Evolutionary conservation across 2,329 filamentous ascomycete genomes (phyloP), one percentile per base, ranked within the genome.

Genomic region (Stachybotrys elegans): DNA sequence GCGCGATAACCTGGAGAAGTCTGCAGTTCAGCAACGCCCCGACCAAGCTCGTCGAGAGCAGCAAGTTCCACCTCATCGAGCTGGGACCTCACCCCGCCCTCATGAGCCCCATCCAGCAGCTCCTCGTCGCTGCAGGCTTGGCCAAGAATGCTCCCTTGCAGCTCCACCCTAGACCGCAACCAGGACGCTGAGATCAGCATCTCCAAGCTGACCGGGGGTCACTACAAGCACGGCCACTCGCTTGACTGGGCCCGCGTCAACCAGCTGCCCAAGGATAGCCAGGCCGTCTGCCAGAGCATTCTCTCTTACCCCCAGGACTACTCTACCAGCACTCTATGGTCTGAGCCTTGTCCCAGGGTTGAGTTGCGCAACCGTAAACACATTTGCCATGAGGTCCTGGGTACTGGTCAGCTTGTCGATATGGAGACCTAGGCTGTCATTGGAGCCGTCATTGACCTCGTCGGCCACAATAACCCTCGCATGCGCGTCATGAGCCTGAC

Each of bases 21-120:
- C 31, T 9, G 4, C 38, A 40, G 14, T 40, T 40, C 22, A 40
- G 23, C 14, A 16, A 22, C 19, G 22, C 38, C 11, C 9, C 29
- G 5, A 27, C 11, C 7, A 40, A 27, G 4, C 13, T 40, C 4
- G 6, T 40, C 5, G 9, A 11, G 6, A 16, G 14, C 9, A 12
- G 8, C n/a, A 27, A 29, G 14, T 40, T 17, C 8, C 38, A 40
- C 2, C 47, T 54, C 17, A 25, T 58, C 2, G 56, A 57, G 39
- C 22, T 58, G 7, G 56, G 56, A 0, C 53, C 56, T 1, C 56
- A 58, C 19, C 36, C 51, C 1, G 50, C 53, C 1, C 46, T 58
- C 2, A 41, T 47, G 9, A 47, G 54, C 1, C 54, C 54, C 2
- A 25, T 58, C 9, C 38, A 48, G 2, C 52, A 57, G 7, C 50